phyloP scores from a whole-genome alignment of 2,329 filamentous ascomycete species.

The Dactylellina leptospora region DNA sequence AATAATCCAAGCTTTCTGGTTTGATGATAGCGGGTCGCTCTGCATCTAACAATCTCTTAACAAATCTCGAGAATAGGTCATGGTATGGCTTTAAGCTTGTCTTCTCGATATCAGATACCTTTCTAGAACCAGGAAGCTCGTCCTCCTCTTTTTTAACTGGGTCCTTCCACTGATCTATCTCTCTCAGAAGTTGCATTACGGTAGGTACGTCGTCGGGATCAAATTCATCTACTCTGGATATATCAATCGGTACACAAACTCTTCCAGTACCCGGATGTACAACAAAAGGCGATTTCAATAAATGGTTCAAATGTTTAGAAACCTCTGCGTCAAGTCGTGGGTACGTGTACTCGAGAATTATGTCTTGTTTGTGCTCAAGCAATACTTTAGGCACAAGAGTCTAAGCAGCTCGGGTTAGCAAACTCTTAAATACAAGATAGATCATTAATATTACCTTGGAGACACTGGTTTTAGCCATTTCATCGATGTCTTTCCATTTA shows the following conservation, averaged over 20 bases:
- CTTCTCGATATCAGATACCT: slow-evolving; percentile 90
- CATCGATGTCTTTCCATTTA: slow-evolving; percentile 96
- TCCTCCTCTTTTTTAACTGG: slow-evolving; percentile 61
- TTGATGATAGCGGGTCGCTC: slow-evolving; percentile 28
- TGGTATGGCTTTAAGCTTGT: slow-evolving; percentile 92
- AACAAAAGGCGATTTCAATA: slow-evolving; percentile 96
- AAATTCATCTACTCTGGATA: slow-evolving; percentile 76
- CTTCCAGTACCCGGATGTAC: slow-evolving; percentile 90
- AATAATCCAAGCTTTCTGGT: slow-evolving; percentile 22
- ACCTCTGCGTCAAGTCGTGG: slow-evolving; percentile 96
- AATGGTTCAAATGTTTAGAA: slow-evolving; percentile 96
- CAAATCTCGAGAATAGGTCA: slow-evolving; percentile 85
- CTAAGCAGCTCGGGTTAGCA: slow-evolving; percentile 13
- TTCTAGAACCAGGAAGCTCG: slow-evolving; percentile 59
- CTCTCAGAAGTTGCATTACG: slow-evolving; percentile 78
- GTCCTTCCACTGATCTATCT: slow-evolving; percentile 83
- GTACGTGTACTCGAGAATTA: slow-evolving; percentile 97
- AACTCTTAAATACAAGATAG: not conserved
- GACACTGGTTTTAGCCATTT: slow-evolving; percentile 78
- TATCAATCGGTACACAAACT: slow-evolving; percentile 94
- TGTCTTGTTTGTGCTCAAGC: slow-evolving; percentile 90
- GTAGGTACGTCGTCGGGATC: slow-evolving; percentile 90
- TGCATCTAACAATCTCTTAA: slow-evolving; percentile 60
- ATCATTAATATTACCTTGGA: slow-evolving; percentile 65
- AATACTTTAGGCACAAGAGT: slow-evolving; percentile 61